Base-by-base conservation (phyloP, 371 early-diverging fungal genomes). In the Batrachochytrium dendrobatidis region DNA sequence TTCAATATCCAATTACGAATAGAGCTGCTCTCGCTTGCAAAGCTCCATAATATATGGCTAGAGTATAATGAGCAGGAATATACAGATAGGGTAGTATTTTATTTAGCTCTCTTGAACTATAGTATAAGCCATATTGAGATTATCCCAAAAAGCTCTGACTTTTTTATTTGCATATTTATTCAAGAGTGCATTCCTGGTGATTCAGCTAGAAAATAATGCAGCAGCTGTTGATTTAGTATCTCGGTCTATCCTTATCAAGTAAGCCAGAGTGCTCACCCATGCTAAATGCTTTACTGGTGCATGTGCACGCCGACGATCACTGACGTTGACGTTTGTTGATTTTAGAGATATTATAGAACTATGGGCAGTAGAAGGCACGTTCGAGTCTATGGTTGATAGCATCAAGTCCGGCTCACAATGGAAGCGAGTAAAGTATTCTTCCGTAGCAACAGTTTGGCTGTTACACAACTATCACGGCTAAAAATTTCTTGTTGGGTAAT, bases 181-280 rank as follows among this genome's bases (percentile, higher is more conserved):
- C 6, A 67, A 88, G 86, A 82, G 82, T 34, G 93, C 94, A 1
- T 92, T 88, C 67, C 71, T 93, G 26, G 73, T 86, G 32, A 81
- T 93, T 12, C 72, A 86, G 45, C 66, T 92, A n/a, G 79, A 77
- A 18, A 79, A 79, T 1, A 82, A 80, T 8, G 84, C 81, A 45
- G 80, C 84, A 35, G 95, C 94, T 3, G 71, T 66, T 15, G 77
- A 77, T 58, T 80, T 96, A n/a, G 72, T 91, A 3, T 78, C 78
- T 56, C 81, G 95, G n/a, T 81, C 90, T 1, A 92, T 94, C 54
- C 81, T 96, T 34, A 82, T 88, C 60, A 90, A 85, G 86, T 92
- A 53, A 18, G 31, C 3, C 35, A 17, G 29, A 12, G 5, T 6
- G 53, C 25, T 8, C 17, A 6, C 26, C 18, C 8, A 2, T 55